These are phyloP conservation scores for Monosporascus ibericus DNA, from an alignment of 2,329 filamentous ascomycete species.

Conservation along the genomic window DNA sequence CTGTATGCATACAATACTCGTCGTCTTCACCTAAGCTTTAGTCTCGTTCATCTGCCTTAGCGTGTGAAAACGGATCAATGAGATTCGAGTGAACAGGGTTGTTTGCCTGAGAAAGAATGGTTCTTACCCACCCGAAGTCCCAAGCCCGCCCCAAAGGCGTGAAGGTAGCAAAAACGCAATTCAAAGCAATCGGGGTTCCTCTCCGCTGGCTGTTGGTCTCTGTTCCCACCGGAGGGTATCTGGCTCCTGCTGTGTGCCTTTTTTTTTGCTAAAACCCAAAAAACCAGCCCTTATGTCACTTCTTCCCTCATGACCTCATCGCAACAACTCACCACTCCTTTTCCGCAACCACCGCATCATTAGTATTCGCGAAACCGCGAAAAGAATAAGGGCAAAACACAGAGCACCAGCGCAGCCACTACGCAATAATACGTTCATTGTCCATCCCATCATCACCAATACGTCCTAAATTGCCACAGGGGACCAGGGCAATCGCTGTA, in stretches of 20 bases:
- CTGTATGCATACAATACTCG: not conserved
- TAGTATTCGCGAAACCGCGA: slow-evolving; percentile 1
- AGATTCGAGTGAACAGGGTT: not conserved
- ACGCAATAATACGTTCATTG: slow-evolving; percentile 6
- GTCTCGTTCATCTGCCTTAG: not conserved
- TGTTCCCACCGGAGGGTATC: slow-evolving; percentile 27
- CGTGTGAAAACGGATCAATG: not conserved
- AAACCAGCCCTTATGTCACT: slow-evolving; percentile 33
- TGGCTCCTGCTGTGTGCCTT: slow-evolving; percentile 29
- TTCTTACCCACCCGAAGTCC: not conserved
- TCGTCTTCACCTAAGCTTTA: not conserved
- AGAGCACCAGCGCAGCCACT: slow-evolving; percentile 2
- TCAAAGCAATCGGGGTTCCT: too few relatives aligned
- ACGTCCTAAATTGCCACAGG: slow-evolving; percentile 12
- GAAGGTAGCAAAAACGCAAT: too few relatives aligned
- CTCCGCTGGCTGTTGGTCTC: not conserved
- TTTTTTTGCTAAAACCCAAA: slow-evolving; percentile 28
- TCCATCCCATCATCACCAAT: slow-evolving; percentile 11
- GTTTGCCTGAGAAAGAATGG: not conserved
- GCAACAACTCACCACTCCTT: slow-evolving; percentile 24
- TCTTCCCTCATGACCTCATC: slow-evolving; percentile 34
- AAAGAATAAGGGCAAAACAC: slow-evolving; percentile 1
- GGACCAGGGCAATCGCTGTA: slow-evolving; percentile 11
- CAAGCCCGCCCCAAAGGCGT: not conserved
- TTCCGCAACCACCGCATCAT: slow-evolving; percentile 9